Percentiles rank a stretch among this genome's conserved stretches.
phyloP scores from a whole-genome alignment of 805 yeast species.

The Pichia pseudocactophila region DNA sequence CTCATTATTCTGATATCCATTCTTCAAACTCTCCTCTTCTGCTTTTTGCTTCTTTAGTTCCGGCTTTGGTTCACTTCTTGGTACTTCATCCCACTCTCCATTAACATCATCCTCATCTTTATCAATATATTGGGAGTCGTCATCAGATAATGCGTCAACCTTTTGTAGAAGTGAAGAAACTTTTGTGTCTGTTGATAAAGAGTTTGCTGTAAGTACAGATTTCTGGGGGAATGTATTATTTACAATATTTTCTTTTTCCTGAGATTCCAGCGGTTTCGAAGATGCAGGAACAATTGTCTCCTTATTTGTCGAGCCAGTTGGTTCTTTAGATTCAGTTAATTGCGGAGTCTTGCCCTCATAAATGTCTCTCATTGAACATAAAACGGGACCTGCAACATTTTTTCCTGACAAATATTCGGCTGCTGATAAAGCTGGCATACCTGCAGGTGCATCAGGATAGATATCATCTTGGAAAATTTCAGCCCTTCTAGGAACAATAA shows the following conservation, averaged over 20 bases:
- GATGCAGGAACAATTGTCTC: no score
- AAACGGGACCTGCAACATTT: slow-evolving; percentile 70
- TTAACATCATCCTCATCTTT: slow-evolving; percentile 20
- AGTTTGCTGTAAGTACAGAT: neutral
- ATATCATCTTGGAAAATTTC: slow-evolving; percentile 90
- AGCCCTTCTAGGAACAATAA: slow-evolving; percentile 87
- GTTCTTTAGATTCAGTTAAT: slow-evolving; percentile 31
- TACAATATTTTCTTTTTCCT: no score
- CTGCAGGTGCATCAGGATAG: slow-evolving; percentile 84
- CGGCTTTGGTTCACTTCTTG: neutral
- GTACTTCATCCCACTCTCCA: neutral
- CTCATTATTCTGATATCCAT: no score
- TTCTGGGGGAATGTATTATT: no score
- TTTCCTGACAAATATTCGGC: slow-evolving; percentile 77
- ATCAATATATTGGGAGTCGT: slow-evolving; percentile 28
- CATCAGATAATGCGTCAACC: slow-evolving; percentile 32
- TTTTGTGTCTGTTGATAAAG: neutral
- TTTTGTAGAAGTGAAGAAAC: slow-evolving; percentile 41
- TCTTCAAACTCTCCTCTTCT: neutral
- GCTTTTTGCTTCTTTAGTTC: neutral
- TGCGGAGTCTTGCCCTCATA: slow-evolving; percentile 69
- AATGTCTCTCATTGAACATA: slow-evolving; percentile 65
- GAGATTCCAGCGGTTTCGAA: neutral
- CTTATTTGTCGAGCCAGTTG: no score
- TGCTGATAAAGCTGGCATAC: slow-evolving; percentile 67